Conservation (phyloP, 2,329 filamentous ascomycete species). For the Rutstroemia sp. region DNA sequence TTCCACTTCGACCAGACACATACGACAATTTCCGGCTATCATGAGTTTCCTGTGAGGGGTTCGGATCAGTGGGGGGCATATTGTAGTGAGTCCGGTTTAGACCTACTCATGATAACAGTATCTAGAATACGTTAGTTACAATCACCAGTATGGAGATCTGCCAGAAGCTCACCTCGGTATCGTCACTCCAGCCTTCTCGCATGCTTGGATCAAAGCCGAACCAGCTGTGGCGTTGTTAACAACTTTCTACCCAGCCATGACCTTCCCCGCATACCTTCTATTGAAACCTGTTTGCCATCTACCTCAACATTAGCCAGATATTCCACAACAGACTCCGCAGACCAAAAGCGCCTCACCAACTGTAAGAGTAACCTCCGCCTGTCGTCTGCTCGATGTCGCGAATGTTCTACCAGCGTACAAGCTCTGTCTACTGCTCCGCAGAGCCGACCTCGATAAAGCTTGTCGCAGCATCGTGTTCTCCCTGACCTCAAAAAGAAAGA, state of each 20-base stretch:
- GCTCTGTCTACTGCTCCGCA: conserved; percentile 54
- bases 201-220: conserved; percentile 95
- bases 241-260: conserved; percentile 17
- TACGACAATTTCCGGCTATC: conserved; percentile 99
- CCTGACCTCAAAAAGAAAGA: conserved; percentile 41
- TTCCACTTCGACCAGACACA: conserved; percentile 99
- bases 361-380: conserved; percentile 93
- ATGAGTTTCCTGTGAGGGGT: conserved; percentile 68
- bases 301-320: conserved; percentile 27
- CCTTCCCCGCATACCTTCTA: conserved; percentile 64
- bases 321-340: conserved; percentile 7
- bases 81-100: conserved; percentile 5
- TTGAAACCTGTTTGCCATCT: conserved; percentile 98
- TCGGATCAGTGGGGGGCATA: conserved; percentile 18
- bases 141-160: neutral
- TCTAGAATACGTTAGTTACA: conserved; percentile 42
- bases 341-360: conserved; percentile 58
- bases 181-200: conserved; percentile 90
- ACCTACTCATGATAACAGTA: conserved; percentile 97
- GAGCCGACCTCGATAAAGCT: conserved; percentile 60
- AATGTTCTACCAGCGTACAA: conserved; percentile 67
- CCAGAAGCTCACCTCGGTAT: conserved; percentile 63
- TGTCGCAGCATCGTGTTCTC: conserved; percentile 63
- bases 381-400: conserved; percentile 68
- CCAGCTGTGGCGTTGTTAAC: conserved; percentile 60